phyloP scores from a whole-genome alignment of 371 early-diverging fungal species.

The Rhizopus arrhizus region DNA sequence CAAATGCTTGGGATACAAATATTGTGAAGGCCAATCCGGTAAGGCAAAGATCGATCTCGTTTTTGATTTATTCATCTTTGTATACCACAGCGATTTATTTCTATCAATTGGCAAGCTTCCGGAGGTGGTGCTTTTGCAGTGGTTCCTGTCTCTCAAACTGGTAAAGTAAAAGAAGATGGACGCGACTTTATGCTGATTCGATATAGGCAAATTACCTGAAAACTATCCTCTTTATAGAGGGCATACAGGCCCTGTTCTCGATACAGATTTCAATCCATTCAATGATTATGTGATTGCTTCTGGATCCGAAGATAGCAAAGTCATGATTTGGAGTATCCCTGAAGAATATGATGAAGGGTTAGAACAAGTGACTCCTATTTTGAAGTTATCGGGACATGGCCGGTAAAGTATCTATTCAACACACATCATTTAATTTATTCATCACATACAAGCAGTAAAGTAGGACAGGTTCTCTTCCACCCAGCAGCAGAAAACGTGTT shows the following conservation, averaged over 20 bases:
- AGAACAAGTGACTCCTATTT: constrained; percentile 63
- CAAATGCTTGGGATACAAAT: constrained; percentile 97
- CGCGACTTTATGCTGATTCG: no score
- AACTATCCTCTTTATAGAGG: constrained; percentile 88
- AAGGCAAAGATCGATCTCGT: constrained; percentile 16
- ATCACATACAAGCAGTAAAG: constrained; percentile 61
- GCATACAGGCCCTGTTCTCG: constrained; percentile 93
- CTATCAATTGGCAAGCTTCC: constrained; percentile 93
- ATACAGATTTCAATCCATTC: constrained; percentile 97
- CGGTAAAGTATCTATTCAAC: constrained; percentile 36
- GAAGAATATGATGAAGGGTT: constrained; percentile 71
- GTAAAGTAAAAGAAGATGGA: constrained; percentile 42
- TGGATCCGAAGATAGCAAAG: constrained; percentile 92
- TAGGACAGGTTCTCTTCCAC: constrained; percentile 96
- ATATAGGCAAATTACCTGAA: constrained; percentile 78
- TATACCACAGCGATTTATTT: constrained; percentile 69
- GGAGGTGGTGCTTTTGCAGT: constrained; percentile 98
- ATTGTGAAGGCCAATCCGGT: constrained; percentile 92
- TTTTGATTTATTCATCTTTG: neutral
- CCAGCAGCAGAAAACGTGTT: constrained; percentile 94
- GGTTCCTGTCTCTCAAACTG: constrained; percentile 79
- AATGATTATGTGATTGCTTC: constrained; percentile 92
- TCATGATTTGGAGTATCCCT: constrained; percentile 95
- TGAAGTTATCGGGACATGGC: constrained; percentile 68
- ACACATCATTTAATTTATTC: no score